Evolutionary conservation across 2,329 filamentous ascomycete genomes (phyloP), one percentile per base, ranked within the genome.

Genomic region (Talaromyces sp.): DNA sequence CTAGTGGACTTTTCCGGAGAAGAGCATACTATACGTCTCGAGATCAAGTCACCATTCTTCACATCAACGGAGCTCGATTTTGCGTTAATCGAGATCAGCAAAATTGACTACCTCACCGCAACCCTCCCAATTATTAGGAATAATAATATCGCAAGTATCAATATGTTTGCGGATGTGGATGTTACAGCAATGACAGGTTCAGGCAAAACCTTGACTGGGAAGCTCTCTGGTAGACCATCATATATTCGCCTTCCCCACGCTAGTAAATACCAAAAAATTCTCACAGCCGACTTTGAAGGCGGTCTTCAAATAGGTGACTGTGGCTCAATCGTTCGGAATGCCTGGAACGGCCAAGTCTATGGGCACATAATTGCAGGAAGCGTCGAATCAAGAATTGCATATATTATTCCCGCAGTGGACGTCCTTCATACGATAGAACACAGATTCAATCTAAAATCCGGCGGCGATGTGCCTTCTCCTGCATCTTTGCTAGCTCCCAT

Each of bases 341-440:
- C 57, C 15, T 17, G 1, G 22, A 49, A 25, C 4, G 57, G 57
- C 13, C 5, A 31, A 3, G 25, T 61, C 31, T 61, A 61, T 13
- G 58, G 41, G 15, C 43, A 61, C 6, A 49, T 61, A 19, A 8
- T 61, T 25, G 58, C 58, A 49, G 58, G 58, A 2, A 35, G 58
- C 27, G 19, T 61, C 3, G 9, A 35, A 27, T 61, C 58, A 25
- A 47, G 25, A 49, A n/a, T 61, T 11, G 58, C 58, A 7, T 60
- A 61, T 47, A 37, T 61, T 4, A 49, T 61, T 47, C 43, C 58
- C 10, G 27, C 58, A 33, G 8, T 49, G 8, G 17, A 47, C 3
- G 31, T 61, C 17, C 17, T 61, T 17, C 9, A 49, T 9, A 15
- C 31, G 19, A 33, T 56, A 3, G 31, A 56, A n/a, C 17, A 7